These are phyloP conservation scores for Monascus ruber DNA, from an alignment of 2,329 filamentous ascomycete genomes.

Conservation along the genomic window DNA sequence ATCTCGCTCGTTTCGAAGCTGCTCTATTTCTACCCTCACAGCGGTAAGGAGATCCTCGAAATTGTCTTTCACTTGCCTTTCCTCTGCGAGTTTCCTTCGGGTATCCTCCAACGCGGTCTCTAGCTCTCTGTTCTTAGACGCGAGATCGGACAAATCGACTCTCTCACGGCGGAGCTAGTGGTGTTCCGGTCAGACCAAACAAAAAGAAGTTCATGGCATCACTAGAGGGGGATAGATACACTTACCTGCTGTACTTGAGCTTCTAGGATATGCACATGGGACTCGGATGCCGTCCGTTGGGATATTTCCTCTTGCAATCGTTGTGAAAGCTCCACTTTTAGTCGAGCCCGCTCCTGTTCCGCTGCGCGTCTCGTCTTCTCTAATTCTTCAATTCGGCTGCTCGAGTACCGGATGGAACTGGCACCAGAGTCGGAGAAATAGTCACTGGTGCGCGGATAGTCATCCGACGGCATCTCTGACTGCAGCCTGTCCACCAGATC, in stretches of 20 bases:
- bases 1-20: slow-evolving; percentile 76
- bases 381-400: slow-evolving; percentile 53
- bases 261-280: slow-evolving; percentile 72
- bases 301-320: slow-evolving; percentile 80
- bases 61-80: slow-evolving; percentile 78
- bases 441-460: slow-evolving; percentile 75
- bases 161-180: slow-evolving; percentile 37
- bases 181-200: slow-evolving; percentile 5
- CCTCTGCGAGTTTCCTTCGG: slow-evolving; percentile 68
- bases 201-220: not conserved
- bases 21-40: slow-evolving; percentile 70
- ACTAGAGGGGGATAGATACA: slow-evolving; percentile 5
- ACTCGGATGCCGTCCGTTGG: slow-evolving; percentile 63
- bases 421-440: slow-evolving; percentile 96
- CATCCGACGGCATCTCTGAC: slow-evolving; percentile 50
- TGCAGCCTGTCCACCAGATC: slow-evolving; percentile 85
- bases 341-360: slow-evolving; percentile 81
- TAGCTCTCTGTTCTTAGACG: slow-evolving; percentile 60
- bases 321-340: slow-evolving; percentile 72
- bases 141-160: slow-evolving; percentile 37
- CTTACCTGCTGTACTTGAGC: slow-evolving; percentile 58
- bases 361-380: slow-evolving; percentile 71
- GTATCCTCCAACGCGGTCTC: slow-evolving; percentile 73
- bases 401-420: slow-evolving; percentile 64
- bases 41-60: slow-evolving; percentile 85